Conservation (phyloP, 306 rosid species). For the Neltuma alba region DNA sequence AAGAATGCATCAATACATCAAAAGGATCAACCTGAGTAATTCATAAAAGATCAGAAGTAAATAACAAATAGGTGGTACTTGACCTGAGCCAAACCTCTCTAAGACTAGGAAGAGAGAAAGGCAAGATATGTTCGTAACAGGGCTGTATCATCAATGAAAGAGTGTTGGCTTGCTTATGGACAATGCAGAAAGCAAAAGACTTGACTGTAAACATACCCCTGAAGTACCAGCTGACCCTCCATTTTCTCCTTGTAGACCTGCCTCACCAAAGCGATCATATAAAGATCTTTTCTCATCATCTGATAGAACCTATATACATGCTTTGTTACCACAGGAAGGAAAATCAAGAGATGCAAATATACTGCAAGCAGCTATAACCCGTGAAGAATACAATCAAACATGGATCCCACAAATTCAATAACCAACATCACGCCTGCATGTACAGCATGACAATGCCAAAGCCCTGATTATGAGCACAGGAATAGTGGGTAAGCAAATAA, state of each 20-base stretch:
- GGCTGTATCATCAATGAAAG: conserved; percentile 29
- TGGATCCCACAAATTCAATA: conserved; percentile 22
- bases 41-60: conserved; percentile 33
- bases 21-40: conserved; percentile 76
- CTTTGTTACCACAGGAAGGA: conserved; percentile 58
- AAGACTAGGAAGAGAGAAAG: background rate
- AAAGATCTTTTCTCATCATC: conserved; percentile 95
- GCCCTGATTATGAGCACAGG: conserved; percentile 25
- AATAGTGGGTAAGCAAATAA: background rate
- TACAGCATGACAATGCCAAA: conserved; percentile 10
- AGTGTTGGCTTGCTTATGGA: conserved; percentile 23
- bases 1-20: conserved; percentile 73
- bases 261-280: conserved; percentile 93
- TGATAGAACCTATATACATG: conserved; percentile 86
- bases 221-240: conserved; percentile 58
- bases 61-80: conserved; percentile 15
- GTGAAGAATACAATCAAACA: conserved; percentile 26
- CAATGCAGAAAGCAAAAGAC: conserved; percentile 24
- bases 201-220: conserved; percentile 62
- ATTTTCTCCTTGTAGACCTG: conserved; percentile 81
- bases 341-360: conserved; percentile 39
- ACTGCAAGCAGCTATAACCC: conserved; percentile 16
- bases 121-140: background rate
- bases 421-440: conserved; percentile 21
- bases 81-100: background rate